Evolutionary conservation across 179 eudicot species (phyloP).

Genomic region (Nepenthes alata): DNA sequence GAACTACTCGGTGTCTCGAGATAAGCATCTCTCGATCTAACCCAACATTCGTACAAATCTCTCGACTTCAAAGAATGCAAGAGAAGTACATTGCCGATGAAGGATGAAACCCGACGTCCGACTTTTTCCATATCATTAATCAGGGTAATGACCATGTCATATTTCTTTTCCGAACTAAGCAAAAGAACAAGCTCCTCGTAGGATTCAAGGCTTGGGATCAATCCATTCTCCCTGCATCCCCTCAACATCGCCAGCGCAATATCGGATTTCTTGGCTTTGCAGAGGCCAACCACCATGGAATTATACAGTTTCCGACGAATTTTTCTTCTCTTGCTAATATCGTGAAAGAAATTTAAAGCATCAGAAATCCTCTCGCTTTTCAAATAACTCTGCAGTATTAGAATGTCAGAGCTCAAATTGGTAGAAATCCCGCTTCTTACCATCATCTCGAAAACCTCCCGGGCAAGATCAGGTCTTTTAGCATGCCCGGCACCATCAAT

Average conservation of each 20-base stretch:
- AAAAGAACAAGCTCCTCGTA: constrained; percentile 59
- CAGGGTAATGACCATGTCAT: constrained; percentile 25
- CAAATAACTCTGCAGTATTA: constrained; percentile 47
- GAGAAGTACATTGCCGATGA: constrained; percentile 53
- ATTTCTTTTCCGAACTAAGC: constrained; percentile 25
- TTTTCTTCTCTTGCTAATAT: constrained; percentile 26
- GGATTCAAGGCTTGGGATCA: constrained; percentile 34
- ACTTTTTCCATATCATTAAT: constrained; percentile 38
- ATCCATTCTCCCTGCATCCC: constrained; percentile 19
- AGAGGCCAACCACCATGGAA: constrained; percentile 60
- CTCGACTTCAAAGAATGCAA: constrained; percentile 30
- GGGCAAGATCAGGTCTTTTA: constrained; percentile 49
- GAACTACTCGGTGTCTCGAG: constrained; percentile 21
- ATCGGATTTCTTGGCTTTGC: constrained; percentile 36
- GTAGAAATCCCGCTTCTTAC: constrained; percentile 11
- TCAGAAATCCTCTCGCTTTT: constrained; percentile 36
- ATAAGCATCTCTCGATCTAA: constrained; percentile 23
- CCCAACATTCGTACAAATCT: constrained; percentile 46
- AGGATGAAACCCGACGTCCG: constrained; percentile 57
- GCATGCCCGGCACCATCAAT: constrained; percentile 71
- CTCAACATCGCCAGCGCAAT: constrained; percentile 29
- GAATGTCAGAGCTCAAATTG: constrained; percentile 24
- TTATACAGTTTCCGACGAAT: constrained; percentile 29
- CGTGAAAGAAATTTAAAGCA: constrained; percentile 40
- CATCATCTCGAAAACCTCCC: constrained; percentile 37